Conservation (phyloP, 2,329 filamentous ascomycete species). For the Pseudogymnoascus sp. region DNA sequence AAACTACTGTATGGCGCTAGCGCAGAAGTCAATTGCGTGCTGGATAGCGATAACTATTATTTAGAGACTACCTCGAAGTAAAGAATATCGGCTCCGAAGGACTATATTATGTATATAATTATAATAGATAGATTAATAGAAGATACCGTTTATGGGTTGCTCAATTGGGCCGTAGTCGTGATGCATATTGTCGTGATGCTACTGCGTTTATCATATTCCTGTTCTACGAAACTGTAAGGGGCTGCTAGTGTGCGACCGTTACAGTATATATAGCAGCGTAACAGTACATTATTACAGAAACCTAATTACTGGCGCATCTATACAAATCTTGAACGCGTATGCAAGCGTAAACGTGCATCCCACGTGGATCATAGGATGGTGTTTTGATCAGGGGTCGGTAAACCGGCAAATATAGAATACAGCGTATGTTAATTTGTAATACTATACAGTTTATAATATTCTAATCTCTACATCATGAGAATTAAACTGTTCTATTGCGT, state of each 20-base stretch:
- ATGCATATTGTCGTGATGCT: neutral
- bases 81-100: neutral
- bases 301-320: neutral
- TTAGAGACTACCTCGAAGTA: neutral
- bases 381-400: neutral
- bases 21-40: neutral
- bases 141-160: neutral
- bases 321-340: neutral
- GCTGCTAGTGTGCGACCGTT: too few species aligned
- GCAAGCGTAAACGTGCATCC: neutral
- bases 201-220: neutral
- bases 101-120: neutral
- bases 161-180: neutral
- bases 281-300: too few species aligned
- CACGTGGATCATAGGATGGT: neutral
- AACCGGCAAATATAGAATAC: neutral
- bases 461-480: neutral
- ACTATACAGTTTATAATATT: neutral
- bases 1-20: neutral
- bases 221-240: neutral
- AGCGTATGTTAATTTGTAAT: neutral
- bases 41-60: neutral
- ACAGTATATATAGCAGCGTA: too few species aligned
- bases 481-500: neutral
- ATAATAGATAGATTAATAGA: neutral